Evolutionary conservation across 2,329 filamentous ascomycete genomes (phyloP).

Genomic region (Trichoderma aggressivum): DNA sequence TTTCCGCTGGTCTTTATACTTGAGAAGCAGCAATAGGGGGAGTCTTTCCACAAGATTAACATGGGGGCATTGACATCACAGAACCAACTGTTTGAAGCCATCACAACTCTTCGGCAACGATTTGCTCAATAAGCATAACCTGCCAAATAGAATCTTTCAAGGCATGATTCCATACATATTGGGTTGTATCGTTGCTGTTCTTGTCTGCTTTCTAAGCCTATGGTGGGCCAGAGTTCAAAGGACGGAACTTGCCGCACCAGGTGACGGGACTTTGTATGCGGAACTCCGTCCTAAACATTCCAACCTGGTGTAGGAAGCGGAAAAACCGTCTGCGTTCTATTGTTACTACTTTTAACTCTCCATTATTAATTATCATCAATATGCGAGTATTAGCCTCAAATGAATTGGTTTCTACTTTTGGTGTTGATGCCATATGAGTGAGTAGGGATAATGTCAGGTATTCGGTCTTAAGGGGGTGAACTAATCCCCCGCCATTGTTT

Average conservation of each 20-base stretch:
- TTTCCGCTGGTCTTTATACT: neutral
- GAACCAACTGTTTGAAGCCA: neutral
- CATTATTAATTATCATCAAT: neutral
- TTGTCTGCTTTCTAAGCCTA: neutral
- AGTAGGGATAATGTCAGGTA: neutral
- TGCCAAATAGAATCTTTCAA: neutral
- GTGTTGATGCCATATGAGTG: neutral
- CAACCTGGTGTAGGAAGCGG: neutral
- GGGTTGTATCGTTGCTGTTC: neutral
- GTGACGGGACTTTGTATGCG: neutral
- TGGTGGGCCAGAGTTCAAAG: neutral
- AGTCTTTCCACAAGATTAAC: neutral
- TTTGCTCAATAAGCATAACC: neutral
- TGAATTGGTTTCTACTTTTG: neutral
- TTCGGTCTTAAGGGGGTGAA: neutral
- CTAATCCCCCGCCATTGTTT: neutral
- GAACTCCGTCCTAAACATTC: neutral
- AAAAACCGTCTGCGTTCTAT: neutral
- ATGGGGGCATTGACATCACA: neutral
- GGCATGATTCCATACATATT: neutral
- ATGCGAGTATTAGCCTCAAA: neutral
- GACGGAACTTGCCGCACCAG: neutral
- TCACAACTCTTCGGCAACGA: neutral
- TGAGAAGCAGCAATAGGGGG: neutral
- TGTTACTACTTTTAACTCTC: neutral